These are phyloP conservation scores for Penicilliopsis zonata DNA, from an alignment of 495 filamentous ascomycete genomes.

Conservation along the genomic window DNA sequence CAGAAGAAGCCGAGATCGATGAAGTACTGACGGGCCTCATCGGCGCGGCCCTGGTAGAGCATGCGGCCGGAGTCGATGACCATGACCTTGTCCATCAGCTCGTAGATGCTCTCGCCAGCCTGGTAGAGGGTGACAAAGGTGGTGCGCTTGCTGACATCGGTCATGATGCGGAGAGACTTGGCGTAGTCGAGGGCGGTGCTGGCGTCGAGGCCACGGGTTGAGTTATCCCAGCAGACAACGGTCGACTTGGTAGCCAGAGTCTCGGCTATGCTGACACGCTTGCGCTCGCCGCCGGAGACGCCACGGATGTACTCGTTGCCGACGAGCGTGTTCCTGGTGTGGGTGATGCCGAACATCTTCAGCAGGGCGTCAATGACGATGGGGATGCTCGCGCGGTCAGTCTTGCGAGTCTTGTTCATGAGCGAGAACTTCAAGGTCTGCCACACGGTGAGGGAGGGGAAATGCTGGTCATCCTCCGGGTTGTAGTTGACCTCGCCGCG, in stretches of 20 bases:
- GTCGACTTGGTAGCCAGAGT: conserved; percentile 54
- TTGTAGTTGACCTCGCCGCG: conserved; percentile 78
- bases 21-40: conserved; percentile 57
- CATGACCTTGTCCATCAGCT: conserved; percentile 68
- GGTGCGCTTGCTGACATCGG: conserved; percentile 67
- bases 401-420: conserved; percentile 72
- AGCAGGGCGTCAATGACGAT: conserved; percentile 52
- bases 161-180: conserved; percentile 68
- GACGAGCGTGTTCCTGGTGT: conserved; percentile 73
- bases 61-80: conserved; percentile 55
- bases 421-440: conserved; percentile 75
- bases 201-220: conserved; percentile 69
- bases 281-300: conserved; percentile 60
- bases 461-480: conserved; percentile 69
- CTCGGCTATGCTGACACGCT: conserved; percentile 61
- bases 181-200: conserved; percentile 73
- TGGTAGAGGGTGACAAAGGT: conserved; percentile 80
- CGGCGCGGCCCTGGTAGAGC: conserved; percentile 52
- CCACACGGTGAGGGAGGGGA: conserved; percentile 66
- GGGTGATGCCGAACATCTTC: conserved; percentile 66
- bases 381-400: conserved; percentile 51
- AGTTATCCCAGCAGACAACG: conserved; percentile 61
- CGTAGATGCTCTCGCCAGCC: conserved; percentile 71
- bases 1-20: conserved; percentile 56
- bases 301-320: conserved; percentile 75